A percentile compares a stretch with the other conserved stretches of the same genome.
phyloP scores from a whole-genome alignment of 768 basidiomycete species.

The Trametes punicea region DNA sequence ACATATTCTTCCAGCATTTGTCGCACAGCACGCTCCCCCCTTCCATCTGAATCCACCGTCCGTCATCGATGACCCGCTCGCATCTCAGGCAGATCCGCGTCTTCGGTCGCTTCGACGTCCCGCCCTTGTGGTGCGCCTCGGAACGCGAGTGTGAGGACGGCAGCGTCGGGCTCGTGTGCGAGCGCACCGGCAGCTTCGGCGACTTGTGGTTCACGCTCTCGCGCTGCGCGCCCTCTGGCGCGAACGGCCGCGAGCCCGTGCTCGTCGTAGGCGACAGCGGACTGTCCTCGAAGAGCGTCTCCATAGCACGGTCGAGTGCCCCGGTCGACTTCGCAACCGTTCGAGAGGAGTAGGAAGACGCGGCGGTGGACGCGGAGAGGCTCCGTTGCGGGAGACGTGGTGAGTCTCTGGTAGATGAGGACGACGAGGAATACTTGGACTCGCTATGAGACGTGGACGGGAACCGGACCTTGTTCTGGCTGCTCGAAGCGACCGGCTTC shows the following conservation, averaged over 20 bases:
- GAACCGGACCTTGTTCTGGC: constrained; percentile 33
- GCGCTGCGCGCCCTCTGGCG: constrained; percentile 34
- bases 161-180: constrained; percentile 47
- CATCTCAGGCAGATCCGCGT: constrained; percentile 60
- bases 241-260: constrained; percentile 33
- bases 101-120: constrained; percentile 29
- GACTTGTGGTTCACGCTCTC: constrained; percentile 47
- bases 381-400: constrained; percentile 26
- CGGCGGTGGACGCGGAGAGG: constrained; percentile 29
- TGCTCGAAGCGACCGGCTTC: background rate
- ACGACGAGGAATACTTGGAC: constrained; percentile 22
- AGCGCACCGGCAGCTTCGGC: constrained; percentile 54
- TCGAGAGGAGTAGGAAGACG: constrained; percentile 27
- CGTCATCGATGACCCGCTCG: constrained; percentile 65
- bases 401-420: constrained; percentile 19
- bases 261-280: constrained; percentile 32
- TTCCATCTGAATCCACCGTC: constrained; percentile 79
- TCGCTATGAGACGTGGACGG: constrained; percentile 30
- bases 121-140: constrained; percentile 14
- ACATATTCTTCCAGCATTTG: constrained; percentile 93
- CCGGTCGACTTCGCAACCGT: constrained; percentile 33
- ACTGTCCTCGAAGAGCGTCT: constrained; percentile 46
- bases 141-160: constrained; percentile 24
- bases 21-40: constrained; percentile 81
- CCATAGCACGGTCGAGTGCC: constrained; percentile 49